Percentiles rank a stretch among this genome's conserved stretches.
Conservation (phyloP, 1,284 basidiomycete genomes). For the Cerioporus squamosus region DNA sequence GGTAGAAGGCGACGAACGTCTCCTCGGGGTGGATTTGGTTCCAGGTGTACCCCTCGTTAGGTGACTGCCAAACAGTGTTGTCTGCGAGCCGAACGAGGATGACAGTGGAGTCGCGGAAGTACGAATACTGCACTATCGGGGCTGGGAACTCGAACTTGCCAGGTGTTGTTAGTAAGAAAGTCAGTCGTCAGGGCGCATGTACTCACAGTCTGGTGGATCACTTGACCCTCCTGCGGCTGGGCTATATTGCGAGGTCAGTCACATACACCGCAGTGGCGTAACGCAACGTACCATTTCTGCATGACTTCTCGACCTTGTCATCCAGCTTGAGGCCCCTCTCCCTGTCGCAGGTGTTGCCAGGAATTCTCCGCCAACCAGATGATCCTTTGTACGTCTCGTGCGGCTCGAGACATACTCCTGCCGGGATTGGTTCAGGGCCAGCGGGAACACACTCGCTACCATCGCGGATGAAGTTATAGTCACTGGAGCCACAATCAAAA, state of each 20-base stretch:
- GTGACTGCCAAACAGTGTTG: constrained; percentile 87
- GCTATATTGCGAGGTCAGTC: constrained; percentile 45
- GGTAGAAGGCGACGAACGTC: constrained; percentile 82
- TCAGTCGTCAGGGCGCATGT: not conserved
- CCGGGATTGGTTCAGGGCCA: constrained; percentile 86
- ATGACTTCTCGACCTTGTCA: constrained; percentile 71
- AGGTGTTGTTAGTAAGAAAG: not conserved
- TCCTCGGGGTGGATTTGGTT: constrained; percentile 62
- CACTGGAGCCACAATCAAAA: constrained; percentile 49
- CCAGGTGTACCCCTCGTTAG: constrained; percentile 96
- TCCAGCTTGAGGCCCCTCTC: constrained; percentile 67
- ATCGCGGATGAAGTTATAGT: constrained; percentile 86
- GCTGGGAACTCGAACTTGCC: constrained; percentile 73
- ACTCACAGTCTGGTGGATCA: constrained; percentile 71
- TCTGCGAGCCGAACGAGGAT: constrained; percentile 85
- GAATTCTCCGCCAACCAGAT: constrained; percentile 91
- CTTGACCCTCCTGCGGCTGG: constrained; percentile 73
- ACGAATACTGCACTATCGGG: constrained; percentile 79
- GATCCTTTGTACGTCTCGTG: constrained; percentile 83
- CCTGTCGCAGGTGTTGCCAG: constrained; percentile 86
- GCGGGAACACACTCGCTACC: constrained; percentile 77
- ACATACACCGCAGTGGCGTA: not conserved
- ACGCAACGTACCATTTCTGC: constrained; percentile 60
- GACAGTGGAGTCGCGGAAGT: constrained; percentile 80
- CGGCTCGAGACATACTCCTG: constrained; percentile 71